Base-by-base conservation (phyloP, 306 rosid genomes). In the Quercus glauca region DNA sequence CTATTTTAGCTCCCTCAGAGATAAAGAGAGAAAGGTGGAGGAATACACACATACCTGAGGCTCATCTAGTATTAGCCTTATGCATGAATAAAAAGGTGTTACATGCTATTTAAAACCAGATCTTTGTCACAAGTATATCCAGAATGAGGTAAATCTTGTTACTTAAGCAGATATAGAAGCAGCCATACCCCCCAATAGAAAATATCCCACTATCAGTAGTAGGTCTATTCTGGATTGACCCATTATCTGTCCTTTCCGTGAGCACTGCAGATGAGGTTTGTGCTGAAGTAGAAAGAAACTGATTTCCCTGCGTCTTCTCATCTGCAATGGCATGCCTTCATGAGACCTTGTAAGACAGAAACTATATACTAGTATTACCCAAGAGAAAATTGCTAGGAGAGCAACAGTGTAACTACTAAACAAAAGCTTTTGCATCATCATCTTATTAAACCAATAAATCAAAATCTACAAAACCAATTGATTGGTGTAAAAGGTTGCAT, bases 281-380 rank as follows among this genome's bases (percentile, higher is more conserved):
- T 57, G 69, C 64, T 78, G 86, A 79, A 77, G 80, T 70, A 75
- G 76, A 78, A 77, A 77, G 73, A 73, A 82, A 82, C 71, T 87
- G 85, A 61, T 83, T 73, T 76, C 75, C 95, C 90, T 91, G 94
- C 71, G 86, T 86, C 88, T 83, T 85, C 88, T 86, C 88, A 89
- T 92, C 97, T 95, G 98, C 97, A 95, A 91, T 75, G 89, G 86
- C 88, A 84, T 80, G 78, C 77, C 83, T 79, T 86, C 63, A 84
- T 88, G 88, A 92, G 93, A 85, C 80, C 78, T 79, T 73, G n/a
- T 58, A 87, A 79, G 81, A 76, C 73, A 84, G 31, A 80, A 71
- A 43, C 81, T 79, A 25, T 76, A 77, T 57, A 52, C 74, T 74
- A 70, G 60, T 75, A 83, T 60, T 69, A 79, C 65, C 58, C 55